Conservation (phyloP, 2,329 filamentous ascomycete species). For the Clonostachys chloroleuca region DNA sequence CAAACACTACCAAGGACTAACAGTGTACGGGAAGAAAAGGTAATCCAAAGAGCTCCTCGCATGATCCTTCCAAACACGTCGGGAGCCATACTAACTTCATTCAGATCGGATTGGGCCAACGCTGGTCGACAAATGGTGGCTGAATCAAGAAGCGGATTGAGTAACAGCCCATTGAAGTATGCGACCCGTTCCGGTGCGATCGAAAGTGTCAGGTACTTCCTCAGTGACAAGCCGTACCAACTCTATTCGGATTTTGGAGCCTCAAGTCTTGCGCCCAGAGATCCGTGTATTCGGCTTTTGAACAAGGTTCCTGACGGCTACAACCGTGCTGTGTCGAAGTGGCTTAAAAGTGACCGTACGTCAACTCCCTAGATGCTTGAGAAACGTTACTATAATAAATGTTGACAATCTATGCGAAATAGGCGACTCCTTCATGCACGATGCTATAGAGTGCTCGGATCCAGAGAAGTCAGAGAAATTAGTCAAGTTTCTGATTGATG, state of each 20-base stretch:
- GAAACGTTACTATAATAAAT: not conserved
- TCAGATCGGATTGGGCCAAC: slow-evolving; percentile 64
- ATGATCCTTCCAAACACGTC: not conserved
- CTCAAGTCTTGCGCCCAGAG: slow-evolving; percentile 53
- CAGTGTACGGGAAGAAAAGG: slow-evolving; percentile 69
- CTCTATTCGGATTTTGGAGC: slow-evolving; percentile 64
- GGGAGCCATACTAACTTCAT: not conserved
- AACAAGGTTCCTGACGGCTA: slow-evolving; percentile 56
- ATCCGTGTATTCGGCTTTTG: slow-evolving; percentile 59
- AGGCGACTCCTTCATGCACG: slow-evolving; percentile 64
- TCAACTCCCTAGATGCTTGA: slow-evolving; percentile 7
- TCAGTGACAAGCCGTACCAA: slow-evolving; percentile 64
- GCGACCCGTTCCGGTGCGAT: slow-evolving; percentile 54
- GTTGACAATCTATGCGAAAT: slow-evolving; percentile 10
- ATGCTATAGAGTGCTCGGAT: slow-evolving; percentile 46
- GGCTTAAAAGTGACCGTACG: slow-evolving; percentile 57
- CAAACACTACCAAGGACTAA: slow-evolving; percentile 71
- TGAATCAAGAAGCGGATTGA: slow-evolving; percentile 30
- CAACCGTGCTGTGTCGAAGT: slow-evolving; percentile 56
- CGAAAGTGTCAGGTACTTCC: slow-evolving; percentile 72
- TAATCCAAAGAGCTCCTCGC: slow-evolving; percentile 7
- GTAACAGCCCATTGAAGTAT: slow-evolving; percentile 54
- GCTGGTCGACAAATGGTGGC: slow-evolving; percentile 45
- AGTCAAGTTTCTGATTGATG: slow-evolving; percentile 61
- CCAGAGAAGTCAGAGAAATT: slow-evolving; percentile 41